phyloP scores from a whole-genome alignment of 2,329 filamentous ascomycete species.

The Botrytis paeoniae region DNA sequence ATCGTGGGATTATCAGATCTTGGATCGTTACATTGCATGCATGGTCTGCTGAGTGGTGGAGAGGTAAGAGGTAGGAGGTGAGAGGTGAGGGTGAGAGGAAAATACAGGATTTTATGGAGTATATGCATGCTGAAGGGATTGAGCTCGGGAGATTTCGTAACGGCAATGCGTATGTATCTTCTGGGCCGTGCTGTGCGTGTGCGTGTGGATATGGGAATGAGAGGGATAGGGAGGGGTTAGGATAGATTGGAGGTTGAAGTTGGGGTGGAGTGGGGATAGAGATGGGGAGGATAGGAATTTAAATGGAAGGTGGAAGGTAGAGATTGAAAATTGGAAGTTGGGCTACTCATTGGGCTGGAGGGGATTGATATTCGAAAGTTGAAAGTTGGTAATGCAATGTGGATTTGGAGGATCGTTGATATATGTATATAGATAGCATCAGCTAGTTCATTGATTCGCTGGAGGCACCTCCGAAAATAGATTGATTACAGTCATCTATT shows the following conservation, averaged over 20 bases:
- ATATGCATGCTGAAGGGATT: not conserved
- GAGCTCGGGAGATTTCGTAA: not conserved
- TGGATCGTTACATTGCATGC: not conserved
- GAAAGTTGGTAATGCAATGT: not conserved
- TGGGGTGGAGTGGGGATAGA: not conserved
- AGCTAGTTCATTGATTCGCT: not conserved
- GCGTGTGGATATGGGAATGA: not conserved
- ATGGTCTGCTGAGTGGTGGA: not conserved
- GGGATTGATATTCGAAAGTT: not conserved
- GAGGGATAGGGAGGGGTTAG: not conserved
- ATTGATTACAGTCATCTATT: not conserved
- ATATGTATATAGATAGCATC: not conserved
- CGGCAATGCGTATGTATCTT: not conserved
- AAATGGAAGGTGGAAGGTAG: not conserved
- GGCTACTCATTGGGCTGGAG: not conserved
- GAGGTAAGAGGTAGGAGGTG: not conserved
- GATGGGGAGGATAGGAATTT: not conserved
- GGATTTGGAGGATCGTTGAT: not conserved
- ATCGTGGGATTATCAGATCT: not conserved
- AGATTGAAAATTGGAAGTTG: not conserved
- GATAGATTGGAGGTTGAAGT: not conserved
- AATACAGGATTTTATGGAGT: not conserved
- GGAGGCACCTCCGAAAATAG: not conserved
- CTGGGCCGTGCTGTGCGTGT: not conserved
- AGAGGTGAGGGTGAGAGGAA: not conserved